Percentiles rank a stretch among this genome's conserved stretches.
Conservation (phyloP, 1,284 basidiomycete species). For the Ganoderma lingzhi region DNA sequence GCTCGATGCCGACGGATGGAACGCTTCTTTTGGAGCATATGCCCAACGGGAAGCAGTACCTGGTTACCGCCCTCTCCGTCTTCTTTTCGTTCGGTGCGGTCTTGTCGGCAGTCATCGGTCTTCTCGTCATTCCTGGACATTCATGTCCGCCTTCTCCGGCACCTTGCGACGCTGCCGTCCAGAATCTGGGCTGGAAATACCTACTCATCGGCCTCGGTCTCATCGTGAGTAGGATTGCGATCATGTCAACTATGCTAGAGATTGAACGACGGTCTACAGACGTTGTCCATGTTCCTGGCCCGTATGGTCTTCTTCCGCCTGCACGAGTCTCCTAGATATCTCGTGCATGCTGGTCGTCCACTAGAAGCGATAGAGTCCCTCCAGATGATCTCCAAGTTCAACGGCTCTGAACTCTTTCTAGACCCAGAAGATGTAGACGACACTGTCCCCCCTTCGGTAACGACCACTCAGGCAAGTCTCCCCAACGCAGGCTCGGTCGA, state of each 20-base stretch:
- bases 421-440: conserved; percentile 79
- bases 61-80: conserved; percentile 93
- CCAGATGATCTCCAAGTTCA: conserved; percentile 85
- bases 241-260: not conserved
- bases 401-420: conserved; percentile 75
- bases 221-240: conserved; percentile 59
- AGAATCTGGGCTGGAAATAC: conserved; percentile 90
- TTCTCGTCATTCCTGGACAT: conserved; percentile 79
- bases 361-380: conserved; percentile 86
- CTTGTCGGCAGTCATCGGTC: conserved; percentile 80
- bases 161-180: conserved; percentile 68
- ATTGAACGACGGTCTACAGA: conserved; percentile 53
- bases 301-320: conserved; percentile 91
- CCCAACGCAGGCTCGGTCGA: not conserved
- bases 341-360: conserved; percentile 85
- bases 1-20: conserved; percentile 97
- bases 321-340: conserved; percentile 92
- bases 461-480: conserved; percentile 1
- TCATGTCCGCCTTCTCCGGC: conserved; percentile 66
- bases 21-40: conserved; percentile 95
- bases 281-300: conserved; percentile 85
- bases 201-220: conserved; percentile 78
- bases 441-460: conserved; percentile 26
- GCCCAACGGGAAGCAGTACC: conserved; percentile 90
- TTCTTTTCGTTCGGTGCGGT: conserved; percentile 96